Evolutionary conservation across 1,284 basidiomycete genomes (phyloP).

Genomic region (Laetiporus sulphureus): DNA sequence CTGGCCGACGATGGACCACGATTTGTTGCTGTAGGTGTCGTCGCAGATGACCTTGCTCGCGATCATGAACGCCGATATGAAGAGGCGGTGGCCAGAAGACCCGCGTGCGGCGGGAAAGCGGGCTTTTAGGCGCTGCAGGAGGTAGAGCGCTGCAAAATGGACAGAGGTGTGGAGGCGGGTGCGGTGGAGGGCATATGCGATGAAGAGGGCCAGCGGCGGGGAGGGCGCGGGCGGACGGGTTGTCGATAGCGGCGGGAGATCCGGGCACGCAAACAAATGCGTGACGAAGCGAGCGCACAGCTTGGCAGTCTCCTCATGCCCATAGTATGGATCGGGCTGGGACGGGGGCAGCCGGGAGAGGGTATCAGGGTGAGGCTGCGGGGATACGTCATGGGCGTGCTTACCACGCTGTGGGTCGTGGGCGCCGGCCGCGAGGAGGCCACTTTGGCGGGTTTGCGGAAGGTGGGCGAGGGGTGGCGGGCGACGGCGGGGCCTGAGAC

Average conservation of each 20-base stretch:
- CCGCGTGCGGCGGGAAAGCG: slow-evolving; percentile 90
- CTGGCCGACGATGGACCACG: slow-evolving; percentile 91
- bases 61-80: slow-evolving; percentile 94
- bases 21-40: slow-evolving; percentile 95
- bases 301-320: slow-evolving; percentile 62
- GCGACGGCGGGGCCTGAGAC: slow-evolving; percentile 22
- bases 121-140: slow-evolving; percentile 83
- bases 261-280: slow-evolving; percentile 72
- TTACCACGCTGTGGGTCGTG: slow-evolving; percentile 14
- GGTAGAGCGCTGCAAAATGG: slow-evolving; percentile 80
- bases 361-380: not conserved
- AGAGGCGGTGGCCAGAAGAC: slow-evolving; percentile 86
- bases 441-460: slow-evolving; percentile 20
- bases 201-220: slow-evolving; percentile 68
- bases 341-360: not conserved
- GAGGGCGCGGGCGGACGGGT: slow-evolving; percentile 39
- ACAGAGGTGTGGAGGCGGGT: slow-evolving; percentile 80
- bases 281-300: slow-evolving; percentile 75
- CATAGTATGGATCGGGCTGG: slow-evolving; percentile 70
- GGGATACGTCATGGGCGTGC: slow-evolving; percentile 6
- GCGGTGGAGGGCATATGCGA: slow-evolving; percentile 86
- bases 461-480: slow-evolving; percentile 24
- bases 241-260: slow-evolving; percentile 32
- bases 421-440: slow-evolving; percentile 14
- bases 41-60: slow-evolving; percentile 89